Base-by-base conservation (phyloP, 345 rosid genomes). In the Erucastrum elatum region DNA sequence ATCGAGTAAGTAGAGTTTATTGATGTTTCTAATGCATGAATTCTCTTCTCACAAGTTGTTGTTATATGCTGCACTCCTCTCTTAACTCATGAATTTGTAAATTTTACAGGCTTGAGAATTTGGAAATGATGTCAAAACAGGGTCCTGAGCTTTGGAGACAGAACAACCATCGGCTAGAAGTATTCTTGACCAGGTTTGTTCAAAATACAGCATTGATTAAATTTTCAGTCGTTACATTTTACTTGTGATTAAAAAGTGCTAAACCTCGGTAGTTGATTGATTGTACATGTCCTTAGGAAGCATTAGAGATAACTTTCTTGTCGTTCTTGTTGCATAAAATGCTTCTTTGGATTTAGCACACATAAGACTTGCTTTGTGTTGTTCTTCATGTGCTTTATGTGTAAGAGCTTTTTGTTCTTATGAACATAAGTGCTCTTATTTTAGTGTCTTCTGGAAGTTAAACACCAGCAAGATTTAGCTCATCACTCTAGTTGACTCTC, bases 131-230 rank as follows among this genome's bases (percentile, higher is more conserved):
- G 90, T 85, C 89, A 59, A 95, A 93, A 77, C 85, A 86, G 70
- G 91, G 93, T 64, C 91, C 98, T 29, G 93, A 91, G 82, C 87
- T 89, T 55, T 95, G 98, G 97, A 84, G 77, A 68, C 95, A 85
- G 79, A 88, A 89, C 83, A 95, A 91, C 85, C 88, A 81, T 63
- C 87, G 80, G 29, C 77, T 91, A 55, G 98, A 90, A 84, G 89
- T 86, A 35, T 83, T 89, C 67, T 76, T 91, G 77, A 77, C 89
- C 75, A 93, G 99, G 98, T 93, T 63, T 35, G 76, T 68, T 64
- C 30, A 39, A 58, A 55, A 55, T 61, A 27, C 9, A 34, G 5
- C 65, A 29, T 74, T 71, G 17, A 39, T 69, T 59, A 56, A 60
- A 70, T 37, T 33, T 34, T 7, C 0, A 9, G 15, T n/a, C 21